Percentiles rank a stretch among this genome's conserved stretches.
These are phyloP conservation scores for Phytophthora palmivora DNA, from an alignment of 352 stramenopile genomes.

Conservation along the genomic window DNA sequence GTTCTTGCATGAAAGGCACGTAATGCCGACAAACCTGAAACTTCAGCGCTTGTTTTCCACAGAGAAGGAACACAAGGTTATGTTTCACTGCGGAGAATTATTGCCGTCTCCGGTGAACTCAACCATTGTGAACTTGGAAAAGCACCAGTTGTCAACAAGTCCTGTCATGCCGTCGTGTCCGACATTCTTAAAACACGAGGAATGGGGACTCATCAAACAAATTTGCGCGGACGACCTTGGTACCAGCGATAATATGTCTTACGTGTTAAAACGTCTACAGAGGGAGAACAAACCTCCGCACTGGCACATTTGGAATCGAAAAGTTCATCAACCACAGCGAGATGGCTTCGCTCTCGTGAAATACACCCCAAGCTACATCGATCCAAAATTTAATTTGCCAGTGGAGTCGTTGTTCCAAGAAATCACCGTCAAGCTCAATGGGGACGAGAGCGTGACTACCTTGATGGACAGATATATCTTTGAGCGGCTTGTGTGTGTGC, in stretches of 20 bases:
- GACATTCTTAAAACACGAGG: conserved; percentile 18
- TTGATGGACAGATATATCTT: conserved; percentile 28
- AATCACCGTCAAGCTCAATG: conserved; percentile 9
- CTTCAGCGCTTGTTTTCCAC: conserved; percentile 28
- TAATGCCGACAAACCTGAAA: conserved; percentile 14
- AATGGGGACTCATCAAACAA: conserved; percentile 27
- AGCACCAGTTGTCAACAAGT: background rate
- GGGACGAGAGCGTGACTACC: conserved; percentile 4
- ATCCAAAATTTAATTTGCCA: conserved; percentile 13
- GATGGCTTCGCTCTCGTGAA: conserved; percentile 9
- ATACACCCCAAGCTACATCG: conserved; percentile 16
- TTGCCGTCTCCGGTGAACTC: background rate
- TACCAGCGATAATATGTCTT: conserved; percentile 5
- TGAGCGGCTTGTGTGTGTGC: conserved; percentile 22
- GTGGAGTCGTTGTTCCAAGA: conserved; percentile 23
- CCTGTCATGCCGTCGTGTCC: conserved; percentile 2
- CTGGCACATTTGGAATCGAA: conserved; percentile 30
- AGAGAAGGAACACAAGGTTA: conserved; percentile 26
- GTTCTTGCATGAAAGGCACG: conserved; percentile 28
- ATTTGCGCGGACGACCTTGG: conserved; percentile 19
- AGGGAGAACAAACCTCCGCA: background rate
- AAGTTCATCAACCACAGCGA: conserved; percentile 3
- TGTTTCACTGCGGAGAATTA: conserved; percentile 28
- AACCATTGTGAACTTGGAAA: background rate
- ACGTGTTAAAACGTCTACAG: conserved; percentile 23